Base-by-base conservation (phyloP, 805 yeast genomes). In the Saccharomycopsis microspora region DNA sequence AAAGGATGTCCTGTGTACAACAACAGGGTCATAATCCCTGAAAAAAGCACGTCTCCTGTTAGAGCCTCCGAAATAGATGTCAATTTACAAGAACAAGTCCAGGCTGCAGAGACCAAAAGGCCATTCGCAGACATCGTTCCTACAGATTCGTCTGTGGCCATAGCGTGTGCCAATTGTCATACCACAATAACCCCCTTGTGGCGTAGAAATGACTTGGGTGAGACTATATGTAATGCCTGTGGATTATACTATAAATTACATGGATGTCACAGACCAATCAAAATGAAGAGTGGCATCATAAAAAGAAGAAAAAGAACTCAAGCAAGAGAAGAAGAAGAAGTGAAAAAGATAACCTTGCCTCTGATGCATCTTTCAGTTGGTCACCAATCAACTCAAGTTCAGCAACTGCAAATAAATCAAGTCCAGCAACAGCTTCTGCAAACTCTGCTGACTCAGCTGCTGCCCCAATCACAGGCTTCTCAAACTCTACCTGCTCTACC, bases 201-300 rank as follows among this genome's bases (percentile, higher is more conserved):
- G 95, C 71, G 95, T 59, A 68, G 95, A 52, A 89, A 85, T 60
- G 88, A 79, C 54, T 71, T 70, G 4, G 95, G 95, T 3, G 80
- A 85, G 56, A 82, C 88, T 30, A 85, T 86, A 29, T 85, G 95
- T 68, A 85, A 85, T 58, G 95, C 95, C 0, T 85, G 95, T 65
- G 95, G 88, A 3, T 64, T 86, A 32, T 86, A 85, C 61, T 80
- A 77, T 62, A 68, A 79, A 49, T 70, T 86, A 40, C 94, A 85
- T 58, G 89, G 90, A 0, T 68, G 69, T 38, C 88, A 82, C 57
- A 69, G 95, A 44, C 95, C 95, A 1, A 79, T 78, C 11, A 76
- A 76, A 49, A 74, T 85, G 83, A 82, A 83, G 57, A 74, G 81
- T 55, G 70, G 72, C 47, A 78, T 85, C 40, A 85, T 85, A 53